phyloP scores from a whole-genome alignment of 768 basidiomycete genomes.

The Mycena albidolilacea region DNA sequence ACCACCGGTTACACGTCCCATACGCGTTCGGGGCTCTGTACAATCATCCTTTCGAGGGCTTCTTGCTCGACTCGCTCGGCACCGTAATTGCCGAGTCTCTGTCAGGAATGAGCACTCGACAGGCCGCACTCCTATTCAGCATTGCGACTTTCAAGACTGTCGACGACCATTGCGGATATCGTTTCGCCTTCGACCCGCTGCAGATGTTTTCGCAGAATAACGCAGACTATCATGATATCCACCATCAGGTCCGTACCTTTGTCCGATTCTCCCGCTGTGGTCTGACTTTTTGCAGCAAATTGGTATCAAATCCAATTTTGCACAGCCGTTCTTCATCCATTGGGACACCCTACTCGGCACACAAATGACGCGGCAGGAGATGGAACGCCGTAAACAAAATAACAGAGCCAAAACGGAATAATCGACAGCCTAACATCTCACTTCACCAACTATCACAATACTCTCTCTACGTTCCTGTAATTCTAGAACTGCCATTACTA shows the following conservation, averaged over 20 bases:
- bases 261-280: not conserved
- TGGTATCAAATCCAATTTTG: slow-evolving; percentile 96
- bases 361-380: slow-evolving; percentile 80
- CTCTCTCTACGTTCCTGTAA: slow-evolving; percentile 2
- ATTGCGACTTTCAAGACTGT: slow-evolving; percentile 94
- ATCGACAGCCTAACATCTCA: slow-evolving; percentile 13
- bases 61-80: slow-evolving; percentile 89
- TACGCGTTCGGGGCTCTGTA: slow-evolving; percentile 98
- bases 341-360: slow-evolving; percentile 93
- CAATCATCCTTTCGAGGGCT: slow-evolving; percentile 97
- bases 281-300: slow-evolving; percentile 59
- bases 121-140: slow-evolving; percentile 86
- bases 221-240: slow-evolving; percentile 98
- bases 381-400: slow-evolving; percentile 65
- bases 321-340: slow-evolving; percentile 96
- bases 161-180: slow-evolving; percentile 96
- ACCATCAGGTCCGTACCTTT: slow-evolving; percentile 84
- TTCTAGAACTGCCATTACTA: slow-evolving; percentile 29
- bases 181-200: slow-evolving; percentile 91
- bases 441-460: not conserved
- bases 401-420: slow-evolving; percentile 49
- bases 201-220: slow-evolving; percentile 91
- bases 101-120: slow-evolving; percentile 81
- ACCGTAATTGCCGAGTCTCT: slow-evolving; percentile 81
- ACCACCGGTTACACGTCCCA: slow-evolving; percentile 96